phyloP scores from a whole-genome alignment of 257 asterid species.

The Handroanthus guayacan region DNA sequence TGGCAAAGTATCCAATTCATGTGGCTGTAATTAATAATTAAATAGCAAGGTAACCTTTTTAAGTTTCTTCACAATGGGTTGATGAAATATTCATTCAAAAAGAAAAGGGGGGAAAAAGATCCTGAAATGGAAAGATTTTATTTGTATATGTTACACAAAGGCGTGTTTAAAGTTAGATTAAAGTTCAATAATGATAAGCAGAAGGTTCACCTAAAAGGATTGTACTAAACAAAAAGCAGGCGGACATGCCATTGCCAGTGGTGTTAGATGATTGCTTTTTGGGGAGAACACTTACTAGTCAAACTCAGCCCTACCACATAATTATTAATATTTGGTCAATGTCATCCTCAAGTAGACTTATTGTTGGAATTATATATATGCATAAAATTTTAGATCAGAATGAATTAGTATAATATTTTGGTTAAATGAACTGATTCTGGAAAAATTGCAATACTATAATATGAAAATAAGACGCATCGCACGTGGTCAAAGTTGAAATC shows the following conservation, averaged over 20 bases:
- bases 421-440: no score
- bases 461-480: neutral
- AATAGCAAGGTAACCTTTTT: no score
- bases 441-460: neutral
- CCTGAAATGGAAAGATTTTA: neutral
- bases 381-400: no score
- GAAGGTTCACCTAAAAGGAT: conserved; percentile 33
- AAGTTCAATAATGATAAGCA: conserved; percentile 3
- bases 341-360: no score
- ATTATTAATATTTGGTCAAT: neutral
- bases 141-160: neutral
- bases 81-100: no score
- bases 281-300: neutral
- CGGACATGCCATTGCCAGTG: neutral
- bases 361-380: neutral
- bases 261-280: conserved; percentile 8
- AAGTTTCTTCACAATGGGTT: no score
- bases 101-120: no score
- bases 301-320: neutral
- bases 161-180: conserved; percentile 24
- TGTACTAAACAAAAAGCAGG: conserved; percentile 33
- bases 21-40: no score
- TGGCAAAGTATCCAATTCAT: no score
- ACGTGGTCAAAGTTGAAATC: no score
- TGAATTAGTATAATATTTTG: no score